These are phyloP conservation scores for Naganishia sp. DNA, from an alignment of 1,284 basidiomycete species.

Conservation along the genomic window DNA sequence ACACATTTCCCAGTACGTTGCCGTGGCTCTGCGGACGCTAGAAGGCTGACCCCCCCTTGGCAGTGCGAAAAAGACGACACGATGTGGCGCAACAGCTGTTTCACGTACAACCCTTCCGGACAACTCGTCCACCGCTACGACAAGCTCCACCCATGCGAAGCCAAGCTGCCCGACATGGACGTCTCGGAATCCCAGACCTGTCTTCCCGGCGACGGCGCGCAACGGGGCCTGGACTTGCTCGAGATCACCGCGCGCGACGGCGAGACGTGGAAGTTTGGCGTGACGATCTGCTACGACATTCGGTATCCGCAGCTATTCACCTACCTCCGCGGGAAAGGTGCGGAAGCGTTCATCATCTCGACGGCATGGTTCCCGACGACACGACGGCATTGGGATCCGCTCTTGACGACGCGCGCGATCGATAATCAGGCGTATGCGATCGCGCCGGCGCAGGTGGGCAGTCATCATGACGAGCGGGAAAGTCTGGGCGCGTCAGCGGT, in stretches of 20 bases:
- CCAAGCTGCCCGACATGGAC: slow-evolving; percentile 24
- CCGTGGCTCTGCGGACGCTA: too few relatives aligned
- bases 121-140: slow-evolving; percentile 25
- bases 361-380: slow-evolving; percentile 29
- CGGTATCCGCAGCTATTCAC: slow-evolving; percentile 29
- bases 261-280: slow-evolving; percentile 21
- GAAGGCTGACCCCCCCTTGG: neutral
- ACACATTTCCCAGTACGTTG: slow-evolving; percentile 17
- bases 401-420: slow-evolving; percentile 27
- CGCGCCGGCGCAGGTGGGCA: slow-evolving; percentile 20
- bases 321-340: slow-evolving; percentile 18
- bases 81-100: slow-evolving; percentile 25
- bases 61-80: slow-evolving; percentile 14
- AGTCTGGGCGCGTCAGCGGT: slow-evolving; percentile 25
- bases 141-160: slow-evolving; percentile 30
- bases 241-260: slow-evolving; percentile 10
- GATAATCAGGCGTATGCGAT: slow-evolving; percentile 28
- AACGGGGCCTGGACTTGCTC: slow-evolving; percentile 17
- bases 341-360: slow-evolving; percentile 27
- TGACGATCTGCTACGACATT: slow-evolving; percentile 31
- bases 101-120: slow-evolving; percentile 23
- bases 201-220: slow-evolving; percentile 1
- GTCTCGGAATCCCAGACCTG: slow-evolving; percentile 26
- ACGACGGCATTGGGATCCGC: slow-evolving; percentile 27
- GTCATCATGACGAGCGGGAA: slow-evolving; percentile 19